phyloP scores from a whole-genome alignment of 2,329 filamentous ascomycete species.

The Botrytis elliptica region DNA sequence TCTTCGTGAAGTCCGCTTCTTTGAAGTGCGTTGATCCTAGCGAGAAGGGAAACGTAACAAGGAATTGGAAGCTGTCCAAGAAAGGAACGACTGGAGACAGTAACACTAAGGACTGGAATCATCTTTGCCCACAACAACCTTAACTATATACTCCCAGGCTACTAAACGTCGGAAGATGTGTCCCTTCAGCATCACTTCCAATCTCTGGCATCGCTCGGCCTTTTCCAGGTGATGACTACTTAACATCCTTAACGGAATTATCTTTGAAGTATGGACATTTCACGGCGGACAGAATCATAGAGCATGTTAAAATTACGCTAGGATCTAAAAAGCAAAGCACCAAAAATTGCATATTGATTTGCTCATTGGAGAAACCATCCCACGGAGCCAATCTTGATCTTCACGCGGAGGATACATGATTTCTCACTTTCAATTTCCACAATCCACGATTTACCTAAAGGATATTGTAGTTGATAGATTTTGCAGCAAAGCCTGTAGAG shows the following conservation, averaged over 20 bases:
- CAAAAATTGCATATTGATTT: not conserved
- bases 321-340: not conserved
- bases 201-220: not conserved
- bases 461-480: not conserved
- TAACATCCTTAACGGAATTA: not conserved
- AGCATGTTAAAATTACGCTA: fast-evolving
- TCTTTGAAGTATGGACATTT: not conserved
- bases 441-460: fast-evolving
- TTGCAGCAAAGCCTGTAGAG: not conserved
- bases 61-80: not conserved
- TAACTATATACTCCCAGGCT: not conserved
- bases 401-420: not conserved
- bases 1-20: not conserved
- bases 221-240: not conserved
- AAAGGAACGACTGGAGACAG: not conserved
- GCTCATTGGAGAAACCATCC: not conserved
- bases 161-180: not conserved
- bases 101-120: not conserved
- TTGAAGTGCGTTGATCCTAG: not conserved
- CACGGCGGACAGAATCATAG: not conserved
- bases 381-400: no score
- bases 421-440: not conserved
- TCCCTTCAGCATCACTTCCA: not conserved
- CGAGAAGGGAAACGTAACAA: not conserved
- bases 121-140: not conserved